These are phyloP conservation scores for Suhomyces taliae DNA, from an alignment of 1,139 yeast species.

Conservation along the genomic window DNA sequence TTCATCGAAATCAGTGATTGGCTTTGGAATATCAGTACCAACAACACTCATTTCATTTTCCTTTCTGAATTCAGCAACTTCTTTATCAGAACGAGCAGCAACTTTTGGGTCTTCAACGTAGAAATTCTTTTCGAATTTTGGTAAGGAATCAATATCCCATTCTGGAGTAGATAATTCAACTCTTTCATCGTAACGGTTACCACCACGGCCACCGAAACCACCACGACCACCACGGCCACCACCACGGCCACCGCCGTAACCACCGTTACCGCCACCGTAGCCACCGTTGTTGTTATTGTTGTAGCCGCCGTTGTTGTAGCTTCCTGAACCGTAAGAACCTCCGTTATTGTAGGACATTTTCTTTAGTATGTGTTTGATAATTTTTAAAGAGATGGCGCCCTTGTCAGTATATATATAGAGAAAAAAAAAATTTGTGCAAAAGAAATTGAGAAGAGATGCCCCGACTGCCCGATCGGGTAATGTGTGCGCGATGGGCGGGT, in stretches of 20 bases:
- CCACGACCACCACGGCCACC: conserved; percentile 40
- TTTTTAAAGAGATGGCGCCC: conserved; percentile 1
- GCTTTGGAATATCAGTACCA: conserved; percentile 91
- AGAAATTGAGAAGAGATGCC: conserved; percentile 10
- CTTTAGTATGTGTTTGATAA: background rate
- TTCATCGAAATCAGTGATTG: conserved; percentile 89
- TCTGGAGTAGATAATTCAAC: conserved; percentile 65
- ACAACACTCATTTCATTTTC: conserved; percentile 81
- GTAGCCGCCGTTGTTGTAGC: conserved; percentile 27
- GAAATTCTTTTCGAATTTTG: conserved; percentile 93
- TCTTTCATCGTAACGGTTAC: conserved; percentile 41
- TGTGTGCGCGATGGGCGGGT: conserved; percentile 9
- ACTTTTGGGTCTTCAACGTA: conserved; percentile 84
- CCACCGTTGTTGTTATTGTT: conserved; percentile 16
- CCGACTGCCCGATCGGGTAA: conserved; percentile 19
- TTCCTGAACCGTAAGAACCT: conserved; percentile 20
- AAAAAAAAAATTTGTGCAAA: conserved; percentile 7
- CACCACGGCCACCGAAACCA: conserved; percentile 28
- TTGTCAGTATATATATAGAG: conserved; percentile 1
- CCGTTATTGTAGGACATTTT: conserved; percentile 28
- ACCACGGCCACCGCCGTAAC: conserved; percentile 30
- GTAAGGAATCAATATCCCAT: conserved; percentile 76
- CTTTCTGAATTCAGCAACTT: conserved; percentile 72
- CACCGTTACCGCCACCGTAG: conserved; percentile 33
- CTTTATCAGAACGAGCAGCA: conserved; percentile 69